These are phyloP conservation scores for Populus hybrid DNA, from an alignment of 441 rosid species.

Conservation along the genomic window DNA sequence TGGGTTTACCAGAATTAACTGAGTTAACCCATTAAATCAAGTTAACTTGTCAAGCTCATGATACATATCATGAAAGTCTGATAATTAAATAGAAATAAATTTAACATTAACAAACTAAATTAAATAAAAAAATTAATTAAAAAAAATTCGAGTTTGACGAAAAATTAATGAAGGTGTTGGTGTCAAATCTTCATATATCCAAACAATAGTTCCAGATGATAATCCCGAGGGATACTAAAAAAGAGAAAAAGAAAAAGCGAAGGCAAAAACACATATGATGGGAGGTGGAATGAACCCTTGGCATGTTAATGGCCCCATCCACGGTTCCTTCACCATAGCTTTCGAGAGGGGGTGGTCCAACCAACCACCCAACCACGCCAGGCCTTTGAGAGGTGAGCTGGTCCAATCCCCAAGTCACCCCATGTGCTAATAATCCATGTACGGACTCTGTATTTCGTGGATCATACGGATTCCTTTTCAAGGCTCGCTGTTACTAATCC, in stretches of 20 bases:
- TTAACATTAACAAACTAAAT: too few relatives aligned
- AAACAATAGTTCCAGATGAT: too few relatives aligned
- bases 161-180: too few relatives aligned
- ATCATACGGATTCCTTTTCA: neutral
- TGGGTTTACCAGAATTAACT: too few relatives aligned
- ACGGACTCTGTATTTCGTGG: neutral
- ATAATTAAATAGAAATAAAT: too few relatives aligned
- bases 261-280: neutral
- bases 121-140: too few relatives aligned
- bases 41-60: too few relatives aligned
- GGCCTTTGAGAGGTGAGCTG: neutral
- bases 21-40: too few relatives aligned
- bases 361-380: neutral
- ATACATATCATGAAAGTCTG: too few relatives aligned
- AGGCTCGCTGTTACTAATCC: neutral
- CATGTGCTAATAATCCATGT: neutral
- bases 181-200: too few relatives aligned
- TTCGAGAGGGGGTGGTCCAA: neutral
- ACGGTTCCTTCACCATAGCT: neutral
- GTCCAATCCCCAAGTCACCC: neutral
- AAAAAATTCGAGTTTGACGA: too few relatives aligned
- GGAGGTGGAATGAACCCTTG: neutral
- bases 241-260: neutral
- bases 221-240: too few relatives aligned
- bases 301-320: neutral